Evolutionary conservation across 1,284 basidiomycete species (phyloP), one percentile per base, ranked within the genome.

Genomic region (Cystobasidium pallidum): DNA sequence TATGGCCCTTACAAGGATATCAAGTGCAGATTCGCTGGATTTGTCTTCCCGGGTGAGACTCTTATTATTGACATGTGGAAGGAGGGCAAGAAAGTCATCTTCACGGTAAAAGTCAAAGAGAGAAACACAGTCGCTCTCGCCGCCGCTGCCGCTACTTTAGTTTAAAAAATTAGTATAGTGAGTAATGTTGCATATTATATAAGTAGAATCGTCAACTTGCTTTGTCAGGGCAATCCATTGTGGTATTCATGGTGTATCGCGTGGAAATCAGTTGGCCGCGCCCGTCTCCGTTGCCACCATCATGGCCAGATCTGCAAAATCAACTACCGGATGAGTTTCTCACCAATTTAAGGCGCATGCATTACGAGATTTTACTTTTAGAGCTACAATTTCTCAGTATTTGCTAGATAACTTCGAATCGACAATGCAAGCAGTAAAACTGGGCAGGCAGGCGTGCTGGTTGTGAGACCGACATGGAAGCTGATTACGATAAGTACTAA

Each of bases 61-160:
- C 85, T 96, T 57, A 84, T 93, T 21, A 96, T 93, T 0, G 88
- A 92, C 80, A 96, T 97, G 94, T 99, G 95, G 95, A 97, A 94
- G 81, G 93, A 97, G 78, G 91, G 89, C 21, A 83, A 87, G 78
- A 97, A 90, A 83, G 89, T 98, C 75, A 88, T 97, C 75, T 99
- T 99, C 82, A 84, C 91, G 93, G 80, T 79, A 90, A 85, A 83
- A 80, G 88, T 89, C 30, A 92, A 92, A 80, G 92, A 94, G 80
- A 85, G 91, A 49, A 84, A 86, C 67, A 82, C 86, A 0, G 82
- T 84, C 8, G 91, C 89, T 3, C 82, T 94, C 45, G 84, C 88
- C 2, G 86, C 87, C 0, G 91, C 91, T 0, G 91, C 88, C 1
- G 91, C 84, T 1, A 94, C 90, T 1, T 82, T 93, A 4, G 82